phyloP scores from a whole-genome alignment of 208 protist genomes.

The Acanthamoeba lenticulata region DNA sequence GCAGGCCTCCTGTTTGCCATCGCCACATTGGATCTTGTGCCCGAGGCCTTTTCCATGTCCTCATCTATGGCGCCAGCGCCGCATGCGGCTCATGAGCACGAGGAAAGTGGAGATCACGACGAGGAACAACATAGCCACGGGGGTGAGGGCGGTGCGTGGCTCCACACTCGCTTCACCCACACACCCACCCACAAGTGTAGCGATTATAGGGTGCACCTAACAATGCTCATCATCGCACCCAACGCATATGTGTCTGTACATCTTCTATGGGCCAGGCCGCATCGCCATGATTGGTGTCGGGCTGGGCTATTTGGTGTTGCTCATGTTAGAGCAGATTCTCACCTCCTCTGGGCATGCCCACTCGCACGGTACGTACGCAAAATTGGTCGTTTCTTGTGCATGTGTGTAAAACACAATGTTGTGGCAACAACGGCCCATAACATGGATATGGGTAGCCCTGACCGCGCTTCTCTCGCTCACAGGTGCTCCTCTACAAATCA shows the following conservation, averaged over 20 bases:
- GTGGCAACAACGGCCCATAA: not conserved
- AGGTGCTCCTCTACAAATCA: not conserved
- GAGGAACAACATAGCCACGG: not conserved
- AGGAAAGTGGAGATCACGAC: not conserved
- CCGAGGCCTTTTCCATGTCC: slow-evolving; percentile 19
- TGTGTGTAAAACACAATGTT: too few relatives aligned
- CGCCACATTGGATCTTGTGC: slow-evolving; percentile 13
- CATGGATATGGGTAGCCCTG: not conserved
- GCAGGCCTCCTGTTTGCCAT: slow-evolving; percentile 34
- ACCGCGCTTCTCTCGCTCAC: not conserved
- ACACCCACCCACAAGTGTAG: too few relatives aligned
- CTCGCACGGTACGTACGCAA: not conserved
- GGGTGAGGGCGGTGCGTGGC: too few relatives aligned
- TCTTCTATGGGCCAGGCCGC: not conserved
- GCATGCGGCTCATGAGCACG: not conserved
- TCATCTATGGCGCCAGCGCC: not conserved
- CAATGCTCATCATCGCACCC: not conserved
- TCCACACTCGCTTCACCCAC: too few relatives aligned
- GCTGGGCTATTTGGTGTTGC: slow-evolving; percentile 4
- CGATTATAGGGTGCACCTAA: not conserved
- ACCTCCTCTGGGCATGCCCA: not conserved
- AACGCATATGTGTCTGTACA: not conserved
- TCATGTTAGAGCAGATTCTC: slow-evolving; percentile 3
- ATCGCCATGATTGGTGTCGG: slow-evolving; percentile 1
- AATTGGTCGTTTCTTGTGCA: not conserved